phyloP scores from a whole-genome alignment of 768 basidiomycete genomes.

The Kockovaella imperatae region DNA sequence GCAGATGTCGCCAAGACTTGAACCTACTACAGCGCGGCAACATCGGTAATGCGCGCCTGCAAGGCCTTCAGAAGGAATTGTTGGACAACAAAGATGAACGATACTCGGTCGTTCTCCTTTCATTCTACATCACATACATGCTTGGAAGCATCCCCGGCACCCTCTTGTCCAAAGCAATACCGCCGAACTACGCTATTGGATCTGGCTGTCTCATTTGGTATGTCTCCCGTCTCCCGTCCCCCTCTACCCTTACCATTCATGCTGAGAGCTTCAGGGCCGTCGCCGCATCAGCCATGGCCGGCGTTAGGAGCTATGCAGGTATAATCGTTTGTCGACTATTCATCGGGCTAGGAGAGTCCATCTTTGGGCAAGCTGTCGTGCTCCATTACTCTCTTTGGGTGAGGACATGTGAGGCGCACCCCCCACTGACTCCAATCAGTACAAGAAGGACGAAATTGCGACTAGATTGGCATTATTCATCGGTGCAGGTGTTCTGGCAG shows the following conservation, averaged over 20 bases:
- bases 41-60: constrained; percentile 41
- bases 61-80: constrained; percentile 41
- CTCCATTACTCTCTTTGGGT: constrained; percentile 43
- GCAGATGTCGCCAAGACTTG: too few relatives aligned
- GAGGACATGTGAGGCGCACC: constrained; percentile 42
- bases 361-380: constrained; percentile 42
- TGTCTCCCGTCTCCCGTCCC: too few relatives aligned
- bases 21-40: too few relatives aligned
- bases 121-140: constrained; percentile 29
- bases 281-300: constrained; percentile 45
- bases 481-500: constrained; percentile 39
- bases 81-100: constrained; percentile 38
- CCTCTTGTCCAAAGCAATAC: constrained; percentile 40
- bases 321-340: constrained; percentile 41
- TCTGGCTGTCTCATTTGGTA: constrained; percentile 46
- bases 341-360: constrained; percentile 28
- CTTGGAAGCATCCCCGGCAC: constrained; percentile 43
- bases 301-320: constrained; percentile 34
- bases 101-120: constrained; percentile 43
- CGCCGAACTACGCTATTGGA: constrained; percentile 44
- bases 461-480: too few relatives aligned
- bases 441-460: too few relatives aligned
- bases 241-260: too few relatives aligned
- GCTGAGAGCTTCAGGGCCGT: too few relatives aligned
- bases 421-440: constrained; percentile 46